Evolutionary conservation across 2,329 filamentous ascomycete species (phyloP).

Genomic region (Metarhizium anisopliae): DNA sequence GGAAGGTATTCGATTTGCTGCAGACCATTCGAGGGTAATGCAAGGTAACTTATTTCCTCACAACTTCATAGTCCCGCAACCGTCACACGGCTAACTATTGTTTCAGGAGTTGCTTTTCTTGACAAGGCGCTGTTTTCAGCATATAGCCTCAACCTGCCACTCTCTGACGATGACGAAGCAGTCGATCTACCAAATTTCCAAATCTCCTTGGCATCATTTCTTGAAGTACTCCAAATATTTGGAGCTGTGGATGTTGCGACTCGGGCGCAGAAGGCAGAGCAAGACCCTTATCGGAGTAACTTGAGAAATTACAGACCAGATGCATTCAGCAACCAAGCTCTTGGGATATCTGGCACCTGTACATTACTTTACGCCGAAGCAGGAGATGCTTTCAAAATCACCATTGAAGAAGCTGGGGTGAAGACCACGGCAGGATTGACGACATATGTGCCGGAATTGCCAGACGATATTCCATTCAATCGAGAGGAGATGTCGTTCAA

Average conservation of each 20-base stretch:
- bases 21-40: conserved; percentile 82
- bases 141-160: conserved; percentile 57
- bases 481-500: conserved; percentile 75
- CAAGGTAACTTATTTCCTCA: conserved; percentile 51
- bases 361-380: conserved; percentile 67
- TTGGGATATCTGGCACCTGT: conserved; percentile 80
- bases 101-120: conserved; percentile 56
- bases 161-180: conserved; percentile 27
- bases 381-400: conserved; percentile 74
- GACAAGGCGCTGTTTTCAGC: conserved; percentile 83
- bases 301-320: conserved; percentile 54
- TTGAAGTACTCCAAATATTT: conserved; percentile 94
- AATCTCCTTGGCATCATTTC: conserved; percentile 74
- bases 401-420: conserved; percentile 77
- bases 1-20: conserved; percentile 78
- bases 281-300: conserved; percentile 53
- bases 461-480: conserved; percentile 82
- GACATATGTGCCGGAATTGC: conserved; percentile 70
- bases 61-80: conserved; percentile 1
- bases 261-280: conserved; percentile 48
- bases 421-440: conserved; percentile 84
- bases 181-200: conserved; percentile 62
- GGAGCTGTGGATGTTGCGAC: conserved; percentile 65
- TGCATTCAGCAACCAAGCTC: conserved; percentile 73
- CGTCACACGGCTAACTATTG: neutral